Evolutionary conservation across 176 grass and related monocot species (phyloP), one percentile per base, ranked within the genome.

Genomic region (Calamus simplicifolius): DNA sequence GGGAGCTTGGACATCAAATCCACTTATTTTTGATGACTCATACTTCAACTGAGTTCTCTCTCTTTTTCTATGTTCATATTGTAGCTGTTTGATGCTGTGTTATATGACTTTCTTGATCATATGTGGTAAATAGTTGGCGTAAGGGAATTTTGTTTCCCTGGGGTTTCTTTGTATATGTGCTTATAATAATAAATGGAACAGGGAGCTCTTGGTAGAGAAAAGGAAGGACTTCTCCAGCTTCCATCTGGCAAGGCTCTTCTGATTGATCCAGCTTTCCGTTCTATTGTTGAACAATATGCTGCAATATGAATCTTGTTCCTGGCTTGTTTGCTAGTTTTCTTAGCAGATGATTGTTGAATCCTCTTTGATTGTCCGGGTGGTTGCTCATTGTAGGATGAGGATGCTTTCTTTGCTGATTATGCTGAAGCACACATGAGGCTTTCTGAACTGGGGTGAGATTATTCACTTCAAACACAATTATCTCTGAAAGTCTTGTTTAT

Each of bases 361-460:
- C n/a, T 50, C 4, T 8, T 49, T 25, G 15, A 14, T 63, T 7
- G 25, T 49, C 1, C 17, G 15, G 16, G 8, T 55, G n/a, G 3
- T 8, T 21, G 6, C 10, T 55, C 31, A 1, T 35, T 17, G 21
- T 23, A 66, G 63, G 63, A 66, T 52, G 63, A 66, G 16, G 63
- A 66, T 52, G 63, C 50, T 19, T 66, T 66, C 63, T 66, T 53
- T 53, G 63, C 63, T n/a, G 63, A 66, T 7, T 66, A 66, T 15
- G 50, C 63, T 6, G 63, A 66, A 66, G 48, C 63, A 16, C 63
- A 66, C 16, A 19, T 66, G 63, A 66, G 53, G 50, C 63, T 66
- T 16, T 66, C 63, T 4, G 63, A 66, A 66, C 50, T 66, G n/a
- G 50, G 63, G 49, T 66, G 18, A 2, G 50, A 19, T 8, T 31